Evolutionary conservation across 306 rosid species (phyloP).

Genomic region (Inga laurina): DNA sequence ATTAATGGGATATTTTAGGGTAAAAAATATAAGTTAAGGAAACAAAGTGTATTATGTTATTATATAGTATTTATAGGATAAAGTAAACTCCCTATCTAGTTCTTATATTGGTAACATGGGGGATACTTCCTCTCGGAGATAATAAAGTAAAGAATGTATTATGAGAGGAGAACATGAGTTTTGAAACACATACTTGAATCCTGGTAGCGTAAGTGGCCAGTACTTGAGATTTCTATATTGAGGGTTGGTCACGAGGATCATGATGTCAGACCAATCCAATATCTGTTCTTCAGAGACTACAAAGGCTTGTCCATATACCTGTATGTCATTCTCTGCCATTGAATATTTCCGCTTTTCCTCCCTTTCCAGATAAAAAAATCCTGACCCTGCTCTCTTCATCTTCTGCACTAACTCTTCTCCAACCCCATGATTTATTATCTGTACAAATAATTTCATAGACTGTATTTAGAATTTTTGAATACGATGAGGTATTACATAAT

Average conservation of each 20-base stretch:
- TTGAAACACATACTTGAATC: slow-evolving; percentile 34
- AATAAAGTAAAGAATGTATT: neutral
- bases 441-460: neutral
- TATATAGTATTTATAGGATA: no score
- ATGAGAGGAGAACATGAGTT: neutral
- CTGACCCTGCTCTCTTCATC: slow-evolving; percentile 11
- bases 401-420: slow-evolving; percentile 14
- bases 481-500: neutral
- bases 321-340: slow-evolving; percentile 27
- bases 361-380: slow-evolving; percentile 30
- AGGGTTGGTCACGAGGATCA: slow-evolving; percentile 16
- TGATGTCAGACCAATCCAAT: slow-evolving; percentile 39
- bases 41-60: no score
- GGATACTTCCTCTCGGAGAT: no score
- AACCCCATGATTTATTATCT: slow-evolving; percentile 40
- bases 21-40: no score
- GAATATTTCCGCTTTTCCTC: slow-evolving; percentile 38
- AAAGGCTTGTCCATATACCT: slow-evolving; percentile 36
- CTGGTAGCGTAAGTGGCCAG: slow-evolving; percentile 34
- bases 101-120: no score
- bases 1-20: no score
- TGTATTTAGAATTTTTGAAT: neutral
- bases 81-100: no score
- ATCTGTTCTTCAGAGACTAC: slow-evolving; percentile 37
- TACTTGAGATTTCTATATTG: slow-evolving; percentile 30